Conservation (phyloP, 257 asterid species). For the Solanum chilense region DNA sequence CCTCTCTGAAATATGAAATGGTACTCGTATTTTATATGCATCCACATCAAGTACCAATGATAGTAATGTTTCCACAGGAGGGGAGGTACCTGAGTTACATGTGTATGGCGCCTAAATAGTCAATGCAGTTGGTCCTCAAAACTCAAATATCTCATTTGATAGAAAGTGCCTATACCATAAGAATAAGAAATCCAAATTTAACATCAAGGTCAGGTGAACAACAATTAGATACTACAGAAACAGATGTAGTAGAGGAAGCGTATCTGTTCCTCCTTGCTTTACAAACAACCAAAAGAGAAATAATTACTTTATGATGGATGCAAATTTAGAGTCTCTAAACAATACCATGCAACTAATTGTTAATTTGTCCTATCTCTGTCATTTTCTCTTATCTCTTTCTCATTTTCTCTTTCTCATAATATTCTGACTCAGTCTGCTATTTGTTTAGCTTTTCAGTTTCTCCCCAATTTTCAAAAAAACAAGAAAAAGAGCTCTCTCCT, state of each 20-base stretch:
- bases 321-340: not conserved
- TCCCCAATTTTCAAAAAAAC: not conserved
- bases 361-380: not conserved
- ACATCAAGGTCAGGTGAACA: not conserved
- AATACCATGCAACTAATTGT: not conserved
- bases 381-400: too few species aligned
- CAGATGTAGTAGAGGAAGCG: not conserved
- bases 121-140: constrained; percentile 84
- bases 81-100: constrained; percentile 79
- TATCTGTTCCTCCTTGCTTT: not conserved
- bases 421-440: not conserved
- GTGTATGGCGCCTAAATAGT: constrained; percentile 91
- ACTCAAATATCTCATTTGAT: constrained; percentile 60
- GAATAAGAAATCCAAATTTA: not conserved
- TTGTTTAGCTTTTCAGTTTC: not conserved
- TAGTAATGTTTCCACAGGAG: too few species aligned
- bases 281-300: not conserved
- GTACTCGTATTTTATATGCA: not conserved
- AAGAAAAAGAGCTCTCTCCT: not conserved
- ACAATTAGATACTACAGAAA: not conserved
- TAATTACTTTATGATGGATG: not conserved
- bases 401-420: not conserved
- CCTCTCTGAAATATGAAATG: not conserved
- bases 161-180: constrained; percentile 50
- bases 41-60: not conserved